Base-by-base conservation (phyloP, 2,329 filamentous ascomycete species). In the Epichloe aotearoae region DNA sequence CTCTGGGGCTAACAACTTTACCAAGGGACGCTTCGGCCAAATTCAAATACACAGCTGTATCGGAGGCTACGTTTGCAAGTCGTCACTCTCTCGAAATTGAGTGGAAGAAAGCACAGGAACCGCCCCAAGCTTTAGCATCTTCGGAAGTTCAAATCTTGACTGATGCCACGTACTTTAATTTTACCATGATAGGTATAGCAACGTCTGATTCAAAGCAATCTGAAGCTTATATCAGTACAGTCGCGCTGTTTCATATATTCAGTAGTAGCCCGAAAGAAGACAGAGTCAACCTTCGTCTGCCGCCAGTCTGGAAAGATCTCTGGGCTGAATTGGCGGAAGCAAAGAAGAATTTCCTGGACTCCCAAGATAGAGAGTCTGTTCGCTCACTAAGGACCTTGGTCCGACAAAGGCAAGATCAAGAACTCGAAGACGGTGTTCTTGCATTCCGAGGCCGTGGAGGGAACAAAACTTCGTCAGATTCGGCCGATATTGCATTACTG, bases 171-270 rank as follows among this genome's bases (percentile, higher is more conserved):
- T 72, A 73, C 36, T 80, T 84, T 23, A 78, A 72, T 11, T 81
- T 93, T 57, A 84, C 82, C 41, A 95, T 96, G 84, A 73, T 70
- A 4, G 74, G 76, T 0, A 67, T 94, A 42, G 85, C 88, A 11
- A 84, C 88, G 0, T 80, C 88, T 0, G 84, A 88, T 49, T 58
- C 74, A 12, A 81, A 83, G 56, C 90, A 98, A 63, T 94, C 93
- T 5, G 90, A 97, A 65, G 83, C 84, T 1, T 97, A 84, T 58
- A 77, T 93, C 41, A 86, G 89, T 5, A 95, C 89, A 0, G 75
- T 80, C 12, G 88, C 86, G 2, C 69, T 98, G 1, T 96, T 95
- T 63, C 76, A 86, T 40, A 74, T 95, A 1, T 95, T 89, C 56
- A 80, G 82, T 1, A 76, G 79, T n/a, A 86, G 82, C 15, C 68